Conservation (phyloP, 805 yeast genomes). For the Cyberlindnera petersonii region DNA sequence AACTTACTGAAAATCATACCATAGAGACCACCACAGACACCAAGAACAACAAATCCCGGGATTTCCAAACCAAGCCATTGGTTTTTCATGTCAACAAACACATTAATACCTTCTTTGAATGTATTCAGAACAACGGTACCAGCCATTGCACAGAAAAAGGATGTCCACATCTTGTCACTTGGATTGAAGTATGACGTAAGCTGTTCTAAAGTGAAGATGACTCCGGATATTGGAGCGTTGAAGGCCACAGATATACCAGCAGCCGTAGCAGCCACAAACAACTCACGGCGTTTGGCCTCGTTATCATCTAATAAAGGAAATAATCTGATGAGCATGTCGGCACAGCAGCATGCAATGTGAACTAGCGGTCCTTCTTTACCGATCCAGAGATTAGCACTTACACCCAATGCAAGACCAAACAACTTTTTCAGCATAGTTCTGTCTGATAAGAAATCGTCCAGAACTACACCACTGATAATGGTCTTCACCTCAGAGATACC, state of each 20-base stretch:
- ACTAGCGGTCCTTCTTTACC: slow-evolving; percentile 89
- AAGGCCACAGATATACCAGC: slow-evolving; percentile 85
- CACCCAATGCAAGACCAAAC: slow-evolving; percentile 56
- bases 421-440: slow-evolving; percentile 53
- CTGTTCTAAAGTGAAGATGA: slow-evolving; percentile 69
- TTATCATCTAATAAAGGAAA: slow-evolving; percentile 33
- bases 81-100: slow-evolving; percentile 63
- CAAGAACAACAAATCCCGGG: slow-evolving; percentile 67
- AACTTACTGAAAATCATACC: slow-evolving; percentile 52
- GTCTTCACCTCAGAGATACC: slow-evolving; percentile 76
- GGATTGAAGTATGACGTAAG: slow-evolving; percentile 60
- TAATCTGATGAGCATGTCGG: slow-evolving; percentile 35
- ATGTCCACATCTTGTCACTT: slow-evolving; percentile 72
- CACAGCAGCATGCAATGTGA: slow-evolving; percentile 66
- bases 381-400: slow-evolving; percentile 75
- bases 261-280: slow-evolving; percentile 71
- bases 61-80: slow-evolving; percentile 74
- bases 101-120: slow-evolving; percentile 45
- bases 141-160: slow-evolving; percentile 74
- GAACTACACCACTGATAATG: slow-evolving; percentile 60
- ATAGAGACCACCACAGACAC: slow-evolving; percentile 63
- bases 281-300: slow-evolving; percentile 62
- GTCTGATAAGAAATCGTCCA: slow-evolving; percentile 48
- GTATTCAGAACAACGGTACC: slow-evolving; percentile 58
- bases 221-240: slow-evolving; percentile 87